These are phyloP conservation scores for Botrytis squamosa DNA, from an alignment of 2,329 filamentous ascomycete genomes.

Conservation along the genomic window DNA sequence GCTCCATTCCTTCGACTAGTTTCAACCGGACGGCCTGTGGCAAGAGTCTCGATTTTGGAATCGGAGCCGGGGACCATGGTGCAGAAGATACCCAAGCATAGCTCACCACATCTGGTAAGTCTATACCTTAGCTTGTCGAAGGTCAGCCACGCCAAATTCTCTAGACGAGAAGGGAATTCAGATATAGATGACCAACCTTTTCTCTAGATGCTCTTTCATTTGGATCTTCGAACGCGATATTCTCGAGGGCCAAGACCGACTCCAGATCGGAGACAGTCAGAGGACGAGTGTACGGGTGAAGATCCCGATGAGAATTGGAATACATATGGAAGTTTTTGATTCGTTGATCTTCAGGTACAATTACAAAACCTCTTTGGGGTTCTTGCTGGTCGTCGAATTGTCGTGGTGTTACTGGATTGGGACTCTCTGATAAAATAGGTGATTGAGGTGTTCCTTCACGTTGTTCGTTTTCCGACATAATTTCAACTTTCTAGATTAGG, in stretches of 20 bases:
- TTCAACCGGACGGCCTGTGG: conserved; percentile 57
- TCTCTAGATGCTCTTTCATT: conserved; percentile 52
- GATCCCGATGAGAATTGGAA: conserved; percentile 47
- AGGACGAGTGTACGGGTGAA: conserved; percentile 72
- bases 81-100: conserved; percentile 79
- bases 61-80: conserved; percentile 53
- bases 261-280: conserved; percentile 66
- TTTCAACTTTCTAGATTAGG: not conserved
- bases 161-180: not conserved
- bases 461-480: conserved; percentile 19
- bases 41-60: conserved; percentile 53
- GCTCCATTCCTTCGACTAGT: conserved; percentile 56
- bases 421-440: conserved; percentile 27
- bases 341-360: conserved; percentile 32
- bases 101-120: conserved; percentile 69
- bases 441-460: conserved; percentile 16
- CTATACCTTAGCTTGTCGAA: conserved; percentile 66
- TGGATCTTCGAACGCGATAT: conserved; percentile 52
- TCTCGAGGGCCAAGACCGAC: conserved; percentile 55
- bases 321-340: conserved; percentile 21
- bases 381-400: conserved; percentile 21
- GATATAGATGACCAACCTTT: conserved; percentile 46
- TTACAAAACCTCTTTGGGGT: conserved; percentile 28
- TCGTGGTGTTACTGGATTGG: conserved; percentile 22
- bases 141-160: conserved; percentile 40